These are phyloP conservation scores for Stromatinia cepivora DNA, from an alignment of 2,329 filamentous ascomycete species.

Conservation along the genomic window DNA sequence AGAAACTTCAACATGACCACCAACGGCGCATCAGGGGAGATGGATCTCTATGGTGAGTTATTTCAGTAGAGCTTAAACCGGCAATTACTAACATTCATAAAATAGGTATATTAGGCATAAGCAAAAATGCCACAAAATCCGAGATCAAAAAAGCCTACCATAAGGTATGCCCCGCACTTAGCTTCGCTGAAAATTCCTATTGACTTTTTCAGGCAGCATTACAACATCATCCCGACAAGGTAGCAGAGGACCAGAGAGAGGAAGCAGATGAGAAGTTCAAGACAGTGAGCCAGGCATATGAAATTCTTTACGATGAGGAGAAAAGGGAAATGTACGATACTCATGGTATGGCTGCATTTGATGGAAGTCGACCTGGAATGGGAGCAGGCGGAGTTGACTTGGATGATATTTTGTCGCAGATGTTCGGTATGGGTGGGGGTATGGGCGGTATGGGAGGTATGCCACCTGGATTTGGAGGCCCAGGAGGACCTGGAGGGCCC, in stretches of 20 bases:
- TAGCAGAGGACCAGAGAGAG: slow-evolving; percentile 78
- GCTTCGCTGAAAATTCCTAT: slow-evolving; percentile 25
- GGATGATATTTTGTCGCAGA: slow-evolving; percentile 89
- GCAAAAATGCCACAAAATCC: slow-evolving; percentile 68
- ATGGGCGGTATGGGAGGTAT: slow-evolving; percentile 46
- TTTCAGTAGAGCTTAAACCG: slow-evolving; percentile 4
- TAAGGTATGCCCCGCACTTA: slow-evolving; percentile 60
- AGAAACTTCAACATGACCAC: slow-evolving; percentile 36
- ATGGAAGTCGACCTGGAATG: slow-evolving; percentile 65
- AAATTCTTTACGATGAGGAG: slow-evolving; percentile 94
- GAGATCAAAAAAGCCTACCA: slow-evolving; percentile 96
- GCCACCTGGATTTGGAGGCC: slow-evolving; percentile 38
- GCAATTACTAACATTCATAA: slow-evolving; percentile 35
- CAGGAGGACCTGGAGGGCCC: slow-evolving; percentile 46
- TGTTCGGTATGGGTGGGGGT: slow-evolving; percentile 72
- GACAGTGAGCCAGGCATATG: slow-evolving; percentile 88
- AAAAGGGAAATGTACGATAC: slow-evolving; percentile 90
- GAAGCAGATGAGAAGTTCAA: slow-evolving; percentile 93
- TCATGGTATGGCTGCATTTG: slow-evolving; percentile 95
- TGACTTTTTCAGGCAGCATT: slow-evolving; percentile 67
- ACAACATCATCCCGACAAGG: slow-evolving; percentile 92
- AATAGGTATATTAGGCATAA: slow-evolving; percentile 76
- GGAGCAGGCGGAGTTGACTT: slow-evolving; percentile 73
- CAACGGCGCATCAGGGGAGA: slow-evolving; percentile 41
- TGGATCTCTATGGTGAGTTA: slow-evolving; percentile 62